A percentile compares a stretch with the other conserved stretches of the same genome.
Conservation (phyloP, 176 grass and related monocot species). For the Panicum miliaceum region DNA sequence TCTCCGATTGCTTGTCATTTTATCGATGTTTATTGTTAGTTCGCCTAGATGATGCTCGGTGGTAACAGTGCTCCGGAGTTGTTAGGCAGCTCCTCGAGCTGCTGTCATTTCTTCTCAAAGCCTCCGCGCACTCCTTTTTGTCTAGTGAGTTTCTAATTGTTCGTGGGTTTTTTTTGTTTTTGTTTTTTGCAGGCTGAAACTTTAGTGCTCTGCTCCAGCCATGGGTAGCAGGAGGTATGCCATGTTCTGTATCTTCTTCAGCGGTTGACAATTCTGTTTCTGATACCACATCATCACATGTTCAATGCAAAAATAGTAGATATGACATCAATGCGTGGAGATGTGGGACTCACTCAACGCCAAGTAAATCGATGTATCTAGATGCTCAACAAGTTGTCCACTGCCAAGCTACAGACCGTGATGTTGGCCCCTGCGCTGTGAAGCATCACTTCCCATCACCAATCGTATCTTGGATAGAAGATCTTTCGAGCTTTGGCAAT, state of each 20-base stretch:
- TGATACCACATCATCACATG: not conserved
- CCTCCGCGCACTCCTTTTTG: not conserved
- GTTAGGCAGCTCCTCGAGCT: not conserved
- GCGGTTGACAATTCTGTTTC: not conserved
- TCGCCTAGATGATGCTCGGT: not conserved
- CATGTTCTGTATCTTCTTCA: not conserved
- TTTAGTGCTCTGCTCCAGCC: not conserved
- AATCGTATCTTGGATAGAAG: constrained; percentile 90
- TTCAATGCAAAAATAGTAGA: constrained; percentile 18
- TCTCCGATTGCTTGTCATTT: not conserved
- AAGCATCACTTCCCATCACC: constrained; percentile 76
- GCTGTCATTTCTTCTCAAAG: not conserved
- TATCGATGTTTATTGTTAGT: not conserved
- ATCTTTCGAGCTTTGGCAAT: constrained; percentile 53
- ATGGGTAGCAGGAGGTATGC: constrained; percentile 51
- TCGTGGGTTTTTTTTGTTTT: not conserved
- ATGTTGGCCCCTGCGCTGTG: constrained; percentile 47
- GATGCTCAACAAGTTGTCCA: not conserved
- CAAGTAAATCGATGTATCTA: constrained; percentile 31
- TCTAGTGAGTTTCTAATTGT: constrained; percentile 18
- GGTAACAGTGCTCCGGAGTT: not conserved
- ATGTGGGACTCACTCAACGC: constrained; percentile 16
- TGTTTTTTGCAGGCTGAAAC: constrained; percentile 27
- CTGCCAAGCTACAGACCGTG: constrained; percentile 1
- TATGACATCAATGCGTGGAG: constrained; percentile 14